Percentiles rank a stretch among this genome's conserved stretches.
Conservation (phyloP, 495 filamentous ascomycete genomes). For the Hyaloscypha variabilis region DNA sequence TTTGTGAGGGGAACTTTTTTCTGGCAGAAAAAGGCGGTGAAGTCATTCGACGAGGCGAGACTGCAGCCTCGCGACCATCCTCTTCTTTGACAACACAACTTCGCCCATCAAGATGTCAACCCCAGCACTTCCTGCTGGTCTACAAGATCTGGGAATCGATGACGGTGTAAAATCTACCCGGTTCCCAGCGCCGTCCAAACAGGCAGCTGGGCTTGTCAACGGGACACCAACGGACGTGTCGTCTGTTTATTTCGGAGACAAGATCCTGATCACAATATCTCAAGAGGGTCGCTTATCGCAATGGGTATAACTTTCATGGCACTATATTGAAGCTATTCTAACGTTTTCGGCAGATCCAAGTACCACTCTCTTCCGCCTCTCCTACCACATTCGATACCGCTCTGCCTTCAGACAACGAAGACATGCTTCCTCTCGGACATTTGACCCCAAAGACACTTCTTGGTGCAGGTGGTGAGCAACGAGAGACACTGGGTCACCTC, state of each 20-base stretch:
- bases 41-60: slow-evolving; percentile 4
- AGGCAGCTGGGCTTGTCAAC: slow-evolving; percentile 63
- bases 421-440: slow-evolving; percentile 73
- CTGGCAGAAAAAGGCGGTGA: not conserved
- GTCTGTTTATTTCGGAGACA: slow-evolving; percentile 79
- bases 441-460: slow-evolving; percentile 87
- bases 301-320: slow-evolving; percentile 65
- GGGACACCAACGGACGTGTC: slow-evolving; percentile 73
- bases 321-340: not conserved
- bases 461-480: slow-evolving; percentile 76
- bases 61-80: slow-evolving; percentile 7
- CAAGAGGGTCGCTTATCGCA: slow-evolving; percentile 86
- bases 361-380: slow-evolving; percentile 73
- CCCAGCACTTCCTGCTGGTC: slow-evolving; percentile 13
- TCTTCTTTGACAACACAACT: not conserved
- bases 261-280: slow-evolving; percentile 87
- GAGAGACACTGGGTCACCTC: slow-evolving; percentile 84
- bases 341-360: slow-evolving; percentile 69
- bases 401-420: slow-evolving; percentile 50
- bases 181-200: slow-evolving; percentile 79
- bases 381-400: slow-evolving; percentile 58
- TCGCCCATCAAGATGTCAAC: slow-evolving; percentile 10
- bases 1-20: slow-evolving; percentile 12
- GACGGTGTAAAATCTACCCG: slow-evolving; percentile 18
- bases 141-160: slow-evolving; percentile 10